Percentiles rank a stretch among this genome's conserved stretches.
Conservation (phyloP, 164 flowering plant species). For the Magnolia sinica region DNA sequence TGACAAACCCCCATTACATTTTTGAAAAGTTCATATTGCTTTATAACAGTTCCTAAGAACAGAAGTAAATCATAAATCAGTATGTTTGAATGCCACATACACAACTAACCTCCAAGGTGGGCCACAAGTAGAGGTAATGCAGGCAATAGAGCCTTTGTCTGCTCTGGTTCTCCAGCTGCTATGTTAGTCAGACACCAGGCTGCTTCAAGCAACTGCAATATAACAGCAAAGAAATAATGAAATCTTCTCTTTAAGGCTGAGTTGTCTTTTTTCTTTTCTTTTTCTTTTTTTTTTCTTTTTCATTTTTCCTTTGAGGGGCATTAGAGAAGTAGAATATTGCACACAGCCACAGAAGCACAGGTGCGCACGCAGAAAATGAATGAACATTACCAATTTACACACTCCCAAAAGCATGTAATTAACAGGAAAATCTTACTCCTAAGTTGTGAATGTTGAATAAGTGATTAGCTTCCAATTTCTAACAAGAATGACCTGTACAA, state of each 20-base stretch:
- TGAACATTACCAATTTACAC: neutral
- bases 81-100: neutral
- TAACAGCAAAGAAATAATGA: neutral
- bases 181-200: conserved; percentile 98
- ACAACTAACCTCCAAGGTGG: conserved; percentile 83
- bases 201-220: conserved; percentile 86
- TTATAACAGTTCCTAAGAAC: neutral
- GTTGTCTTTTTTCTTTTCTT: neutral
- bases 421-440: too few species aligned
- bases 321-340: neutral
- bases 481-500: neutral
- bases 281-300: too few species aligned
- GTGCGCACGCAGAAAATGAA: neutral
- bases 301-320: neutral
- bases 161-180: conserved; percentile 92
- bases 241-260: neutral
- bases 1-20: neutral
- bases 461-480: neutral
- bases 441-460: neutral
- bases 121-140: conserved; percentile 89
- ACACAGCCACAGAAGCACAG: neutral
- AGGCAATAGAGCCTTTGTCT: conserved; percentile 89
- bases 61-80: neutral
- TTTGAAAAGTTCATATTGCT: neutral
- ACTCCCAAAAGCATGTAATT: neutral